phyloP scores from a whole-genome alignment of 176 grass and related monocot species.

The Paspalum vaginatum region DNA sequence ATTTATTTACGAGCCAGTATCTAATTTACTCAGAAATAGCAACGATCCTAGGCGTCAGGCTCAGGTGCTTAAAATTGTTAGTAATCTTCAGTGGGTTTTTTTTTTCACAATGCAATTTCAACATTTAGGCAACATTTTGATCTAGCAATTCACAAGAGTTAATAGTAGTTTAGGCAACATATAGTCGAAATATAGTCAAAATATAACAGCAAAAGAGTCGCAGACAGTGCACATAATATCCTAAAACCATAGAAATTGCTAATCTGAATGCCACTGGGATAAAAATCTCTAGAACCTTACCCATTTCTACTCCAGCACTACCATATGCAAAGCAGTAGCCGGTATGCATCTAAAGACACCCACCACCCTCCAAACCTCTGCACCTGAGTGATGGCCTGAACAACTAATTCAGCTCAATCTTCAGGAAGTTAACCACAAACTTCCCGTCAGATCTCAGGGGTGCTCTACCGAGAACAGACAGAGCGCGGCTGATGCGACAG shows the following conservation, averaged over 20 bases:
- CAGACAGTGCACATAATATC: background rate
- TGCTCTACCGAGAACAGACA: background rate
- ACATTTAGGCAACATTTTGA: too few species aligned
- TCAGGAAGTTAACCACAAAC: background rate
- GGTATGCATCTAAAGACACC: background rate
- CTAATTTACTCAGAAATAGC: too few species aligned
- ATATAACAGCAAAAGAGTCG: background rate
- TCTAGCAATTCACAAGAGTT: too few species aligned
- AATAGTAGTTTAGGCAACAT: too few species aligned
- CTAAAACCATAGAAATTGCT: background rate
- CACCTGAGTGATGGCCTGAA: background rate
- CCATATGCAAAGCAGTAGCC: background rate
- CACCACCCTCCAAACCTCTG: background rate
- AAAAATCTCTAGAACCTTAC: background rate
- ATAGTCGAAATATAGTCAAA: background rate
- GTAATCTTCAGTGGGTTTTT: too few species aligned
- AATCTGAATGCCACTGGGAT: background rate
- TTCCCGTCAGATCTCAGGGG: background rate
- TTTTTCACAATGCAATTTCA: too few species aligned
- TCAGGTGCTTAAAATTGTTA: too few species aligned
- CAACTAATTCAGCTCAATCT: background rate
- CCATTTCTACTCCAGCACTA: background rate
- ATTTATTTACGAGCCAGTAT: too few species aligned
- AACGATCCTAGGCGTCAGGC: too few species aligned
- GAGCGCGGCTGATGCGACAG: background rate